A percentile compares a stretch with the other conserved stretches of the same genome.
These are phyloP conservation scores for Corniculantispora saksenae DNA, from an alignment of 2,329 filamentous ascomycete species.

Conservation along the genomic window DNA sequence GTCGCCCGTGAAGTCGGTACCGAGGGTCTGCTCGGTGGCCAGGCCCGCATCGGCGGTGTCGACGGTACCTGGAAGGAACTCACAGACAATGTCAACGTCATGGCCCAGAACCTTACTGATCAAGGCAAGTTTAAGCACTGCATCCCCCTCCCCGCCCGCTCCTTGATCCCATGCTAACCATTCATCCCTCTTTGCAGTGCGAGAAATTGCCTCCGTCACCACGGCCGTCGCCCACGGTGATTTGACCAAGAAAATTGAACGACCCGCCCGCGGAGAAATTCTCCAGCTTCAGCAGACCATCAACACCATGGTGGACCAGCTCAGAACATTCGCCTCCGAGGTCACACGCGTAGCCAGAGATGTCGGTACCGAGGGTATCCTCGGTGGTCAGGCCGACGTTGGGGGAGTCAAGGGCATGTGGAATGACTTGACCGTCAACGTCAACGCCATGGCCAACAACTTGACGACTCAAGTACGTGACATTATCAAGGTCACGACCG, in stretches of 20 bases:
- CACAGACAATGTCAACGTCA: constrained; percentile 85
- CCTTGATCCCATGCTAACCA: background rate
- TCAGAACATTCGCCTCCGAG: constrained; percentile 80
- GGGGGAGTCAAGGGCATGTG: constrained; percentile 84
- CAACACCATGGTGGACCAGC: constrained; percentile 86
- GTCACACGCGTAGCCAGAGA: constrained; percentile 81
- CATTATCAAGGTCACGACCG: constrained; percentile 76
- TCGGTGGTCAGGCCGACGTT: constrained; percentile 80
- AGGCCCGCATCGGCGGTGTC: constrained; percentile 90
- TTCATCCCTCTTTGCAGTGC: constrained; percentile 60
- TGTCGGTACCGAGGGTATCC: constrained; percentile 80
- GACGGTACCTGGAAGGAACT: constrained; percentile 98
- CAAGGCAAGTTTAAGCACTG: constrained; percentile 61
- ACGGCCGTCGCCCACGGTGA: constrained; percentile 82
- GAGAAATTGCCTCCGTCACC: constrained; percentile 82
- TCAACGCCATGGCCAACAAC: constrained; percentile 86
- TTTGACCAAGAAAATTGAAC: constrained; percentile 80
- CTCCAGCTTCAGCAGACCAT: constrained; percentile 82
- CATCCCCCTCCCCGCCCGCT: no score
- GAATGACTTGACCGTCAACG: constrained; percentile 83
- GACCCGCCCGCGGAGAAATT: constrained; percentile 79
- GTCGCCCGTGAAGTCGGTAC: constrained; percentile 95
- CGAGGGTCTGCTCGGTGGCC: constrained; percentile 89
- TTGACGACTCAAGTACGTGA: constrained; percentile 90
- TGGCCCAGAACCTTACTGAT: constrained; percentile 80